phyloP scores from a whole-genome alignment of 1,139 yeast genomes.

The Debaryomyces singareniensis region DNA sequence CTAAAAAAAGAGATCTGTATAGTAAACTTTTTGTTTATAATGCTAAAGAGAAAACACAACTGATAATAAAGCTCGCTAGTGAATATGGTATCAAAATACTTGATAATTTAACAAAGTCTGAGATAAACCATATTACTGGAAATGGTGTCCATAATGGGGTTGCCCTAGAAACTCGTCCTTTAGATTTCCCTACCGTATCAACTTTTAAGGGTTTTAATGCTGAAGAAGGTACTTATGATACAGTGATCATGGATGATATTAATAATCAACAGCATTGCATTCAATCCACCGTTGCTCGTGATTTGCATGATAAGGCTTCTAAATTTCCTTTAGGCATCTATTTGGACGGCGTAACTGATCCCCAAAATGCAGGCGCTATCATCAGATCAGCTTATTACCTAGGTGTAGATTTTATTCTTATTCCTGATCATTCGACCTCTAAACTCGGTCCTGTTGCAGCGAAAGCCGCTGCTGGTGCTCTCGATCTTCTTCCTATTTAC shows the following conservation, averaged over 20 bases:
- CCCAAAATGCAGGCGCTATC: slow-evolving; percentile 87
- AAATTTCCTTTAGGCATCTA: slow-evolving; percentile 65
- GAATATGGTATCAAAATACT: slow-evolving; percentile 38
- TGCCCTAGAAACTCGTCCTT: slow-evolving; percentile 61
- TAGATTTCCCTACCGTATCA: slow-evolving; percentile 38
- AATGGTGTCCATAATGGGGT: slow-evolving; percentile 82
- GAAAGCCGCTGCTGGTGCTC: slow-evolving; percentile 85
- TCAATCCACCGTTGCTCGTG: slow-evolving; percentile 10
- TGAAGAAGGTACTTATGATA: slow-evolving; percentile 22
- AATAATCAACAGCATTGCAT: too few species aligned
- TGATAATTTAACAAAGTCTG: slow-evolving; percentile 43
- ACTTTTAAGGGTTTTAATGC: slow-evolving; percentile 21
- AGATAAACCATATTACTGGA: slow-evolving; percentile 53
- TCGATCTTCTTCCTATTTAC: slow-evolving; percentile 65
- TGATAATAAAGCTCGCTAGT: slow-evolving; percentile 42
- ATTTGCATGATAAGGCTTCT: slow-evolving; percentile 7
- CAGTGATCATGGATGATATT: slow-evolving; percentile 15
- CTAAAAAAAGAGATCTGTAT: slow-evolving; percentile 48
- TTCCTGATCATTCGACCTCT: slow-evolving; percentile 70
- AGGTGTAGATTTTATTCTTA: slow-evolving; percentile 76
- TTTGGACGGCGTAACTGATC: slow-evolving; percentile 81
- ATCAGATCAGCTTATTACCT: slow-evolving; percentile 75
- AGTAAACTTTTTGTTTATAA: slow-evolving; percentile 47
- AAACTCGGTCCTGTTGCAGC: slow-evolving; percentile 70
- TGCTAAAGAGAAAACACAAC: slow-evolving; percentile 23